phyloP scores from a whole-genome alignment of 1,284 basidiomycete genomes.

The Cystobasidium sp. region DNA sequence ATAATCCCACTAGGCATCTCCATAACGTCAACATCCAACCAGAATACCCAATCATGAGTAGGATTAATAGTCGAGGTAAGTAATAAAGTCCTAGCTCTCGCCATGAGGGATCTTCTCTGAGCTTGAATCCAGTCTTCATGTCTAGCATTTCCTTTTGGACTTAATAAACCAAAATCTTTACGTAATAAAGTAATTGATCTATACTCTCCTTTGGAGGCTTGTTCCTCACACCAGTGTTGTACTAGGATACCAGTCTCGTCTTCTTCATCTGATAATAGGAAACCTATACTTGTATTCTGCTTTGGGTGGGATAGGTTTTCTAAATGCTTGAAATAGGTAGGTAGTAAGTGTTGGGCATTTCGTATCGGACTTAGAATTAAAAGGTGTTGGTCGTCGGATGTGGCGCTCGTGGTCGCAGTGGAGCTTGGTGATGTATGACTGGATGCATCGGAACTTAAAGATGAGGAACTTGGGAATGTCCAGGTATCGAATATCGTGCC shows the following conservation, averaged over 20 bases:
- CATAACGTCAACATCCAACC: constrained; percentile 46
- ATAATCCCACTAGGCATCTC: constrained; percentile 44
- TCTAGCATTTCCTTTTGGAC: constrained; percentile 36
- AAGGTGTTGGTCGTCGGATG: constrained; percentile 40
- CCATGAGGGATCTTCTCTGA: constrained; percentile 46
- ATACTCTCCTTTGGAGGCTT: constrained; percentile 28
- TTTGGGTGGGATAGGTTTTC: constrained; percentile 42
- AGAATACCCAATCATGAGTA: constrained; percentile 47
- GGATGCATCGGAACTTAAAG: background rate
- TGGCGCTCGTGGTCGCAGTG: background rate
- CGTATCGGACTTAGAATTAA: constrained; percentile 47
- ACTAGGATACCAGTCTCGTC: constrained; percentile 44
- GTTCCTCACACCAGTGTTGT: constrained; percentile 17
- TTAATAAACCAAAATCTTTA: constrained; percentile 45
- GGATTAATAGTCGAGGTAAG: constrained; percentile 46
- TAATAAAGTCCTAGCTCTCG: constrained; percentile 45
- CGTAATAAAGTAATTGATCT: constrained; percentile 43
- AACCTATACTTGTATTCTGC: constrained; percentile 43
- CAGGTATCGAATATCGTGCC: background rate
- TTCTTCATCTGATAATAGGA: constrained; percentile 46
- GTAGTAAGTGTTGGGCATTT: constrained; percentile 41
- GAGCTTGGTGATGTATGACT: background rate
- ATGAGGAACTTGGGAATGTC: constrained; percentile 4
- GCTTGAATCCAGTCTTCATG: constrained; percentile 44
- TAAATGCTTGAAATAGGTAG: constrained; percentile 36